These are phyloP conservation scores for Thelonectria blattea DNA, from an alignment of 2,329 filamentous ascomycete species.

Conservation along the genomic window DNA sequence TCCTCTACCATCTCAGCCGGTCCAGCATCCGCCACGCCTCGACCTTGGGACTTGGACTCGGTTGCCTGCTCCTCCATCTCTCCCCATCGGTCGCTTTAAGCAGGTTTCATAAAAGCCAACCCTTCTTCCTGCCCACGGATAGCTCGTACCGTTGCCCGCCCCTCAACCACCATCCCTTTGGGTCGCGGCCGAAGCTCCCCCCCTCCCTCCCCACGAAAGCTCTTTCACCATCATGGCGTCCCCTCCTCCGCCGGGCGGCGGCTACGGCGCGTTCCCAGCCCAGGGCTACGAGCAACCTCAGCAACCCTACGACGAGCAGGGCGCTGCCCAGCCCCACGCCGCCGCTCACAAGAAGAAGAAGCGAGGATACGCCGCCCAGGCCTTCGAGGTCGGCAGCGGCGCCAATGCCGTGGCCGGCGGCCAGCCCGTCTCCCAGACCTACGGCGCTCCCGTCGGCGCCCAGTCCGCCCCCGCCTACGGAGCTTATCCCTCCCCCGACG, in stretches of 20 bases:
- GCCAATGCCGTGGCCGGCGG: constrained; percentile 73
- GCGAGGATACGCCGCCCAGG: constrained; percentile 90
- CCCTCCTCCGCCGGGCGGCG: constrained; percentile 56
- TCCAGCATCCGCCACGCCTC: constrained; percentile 27
- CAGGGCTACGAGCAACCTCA: constrained; percentile 47
- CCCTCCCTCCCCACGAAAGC: constrained; percentile 14
- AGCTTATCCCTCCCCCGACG: constrained; percentile 62
- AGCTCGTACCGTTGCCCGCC: constrained; percentile 22
- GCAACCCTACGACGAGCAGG: constrained; percentile 46
- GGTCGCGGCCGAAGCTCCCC: constrained; percentile 36
- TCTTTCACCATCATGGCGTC: constrained; percentile 58
- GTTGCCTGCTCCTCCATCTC: constrained; percentile 22
- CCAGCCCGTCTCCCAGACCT: constrained; percentile 50
- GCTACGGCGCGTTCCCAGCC: constrained; percentile 45
- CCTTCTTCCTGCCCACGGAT: constrained; percentile 8
- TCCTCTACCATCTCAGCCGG: constrained; percentile 27
- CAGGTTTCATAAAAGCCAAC: constrained; percentile 8
- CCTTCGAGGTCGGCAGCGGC: constrained; percentile 89
- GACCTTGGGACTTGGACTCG: constrained; percentile 35
- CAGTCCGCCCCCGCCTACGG: constrained; percentile 60
- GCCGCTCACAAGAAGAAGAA: constrained; percentile 79
- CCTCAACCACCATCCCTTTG: constrained; percentile 23
- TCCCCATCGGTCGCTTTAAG: neutral
- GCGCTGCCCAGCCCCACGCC: constrained; percentile 37
- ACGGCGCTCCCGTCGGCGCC: constrained; percentile 50